These are phyloP conservation scores for Eucalyptus tenuipes DNA, from an alignment of 345 rosid species.

Conservation along the genomic window DNA sequence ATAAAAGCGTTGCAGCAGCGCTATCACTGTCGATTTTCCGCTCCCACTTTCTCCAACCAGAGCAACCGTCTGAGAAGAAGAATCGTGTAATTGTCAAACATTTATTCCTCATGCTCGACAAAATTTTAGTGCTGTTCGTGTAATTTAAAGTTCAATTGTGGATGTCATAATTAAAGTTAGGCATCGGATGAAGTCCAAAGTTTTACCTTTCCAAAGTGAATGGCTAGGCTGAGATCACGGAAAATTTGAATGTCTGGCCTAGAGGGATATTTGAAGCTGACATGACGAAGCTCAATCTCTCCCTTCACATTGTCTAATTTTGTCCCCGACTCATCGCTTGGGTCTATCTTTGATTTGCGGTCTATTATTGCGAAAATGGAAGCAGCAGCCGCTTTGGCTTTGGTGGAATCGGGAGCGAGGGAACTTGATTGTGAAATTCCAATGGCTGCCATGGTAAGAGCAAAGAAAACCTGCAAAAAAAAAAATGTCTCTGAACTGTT, in stretches of 20 bases:
- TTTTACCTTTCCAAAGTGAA: constrained; percentile 41
- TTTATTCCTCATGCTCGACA: neutral
- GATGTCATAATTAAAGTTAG: neutral
- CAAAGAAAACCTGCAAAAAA: constrained; percentile 49
- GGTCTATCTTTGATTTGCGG: constrained; percentile 42
- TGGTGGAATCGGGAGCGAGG: constrained; percentile 43
- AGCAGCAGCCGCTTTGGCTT: constrained; percentile 50
- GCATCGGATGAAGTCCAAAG: neutral
- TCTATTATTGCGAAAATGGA: constrained; percentile 57
- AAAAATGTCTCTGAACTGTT: neutral
- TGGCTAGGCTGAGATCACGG: constrained; percentile 9
- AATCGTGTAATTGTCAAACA: neutral
- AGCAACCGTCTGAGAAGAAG: neutral
- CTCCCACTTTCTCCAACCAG: constrained; percentile 23
- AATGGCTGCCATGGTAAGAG: constrained; percentile 42
- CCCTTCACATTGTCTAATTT: constrained; percentile 39
- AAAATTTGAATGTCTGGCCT: constrained; percentile 62
- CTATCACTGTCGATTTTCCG: constrained; percentile 17
- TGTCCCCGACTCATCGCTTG: constrained; percentile 53
- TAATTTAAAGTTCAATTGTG: neutral
- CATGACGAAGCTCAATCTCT: constrained; percentile 45
- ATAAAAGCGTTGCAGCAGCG: constrained; percentile 11
- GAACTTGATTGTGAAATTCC: constrained; percentile 64
- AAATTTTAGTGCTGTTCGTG: neutral
- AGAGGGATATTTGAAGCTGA: constrained; percentile 60